These are phyloP conservation scores for Thermomyces lanuginosus DNA, from an alignment of 2,329 filamentous ascomycete genomes.

Conservation along the genomic window DNA sequence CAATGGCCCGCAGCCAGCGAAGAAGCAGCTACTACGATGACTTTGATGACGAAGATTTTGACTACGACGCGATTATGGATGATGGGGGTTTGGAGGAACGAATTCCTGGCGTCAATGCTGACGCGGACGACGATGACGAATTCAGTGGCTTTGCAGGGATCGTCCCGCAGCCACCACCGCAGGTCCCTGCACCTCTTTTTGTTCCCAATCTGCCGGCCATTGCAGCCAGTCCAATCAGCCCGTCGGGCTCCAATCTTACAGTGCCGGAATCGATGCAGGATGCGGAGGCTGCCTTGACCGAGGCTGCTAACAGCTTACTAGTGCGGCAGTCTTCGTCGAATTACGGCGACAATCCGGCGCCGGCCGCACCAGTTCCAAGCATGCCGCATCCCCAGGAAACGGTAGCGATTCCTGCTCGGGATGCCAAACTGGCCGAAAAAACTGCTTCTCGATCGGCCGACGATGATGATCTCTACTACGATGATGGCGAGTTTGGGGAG, in stretches of 20 bases:
- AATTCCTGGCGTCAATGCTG: slow-evolving; percentile 33
- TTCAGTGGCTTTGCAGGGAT: slow-evolving; percentile 15
- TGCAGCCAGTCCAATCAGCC: slow-evolving; percentile 17
- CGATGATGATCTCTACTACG: slow-evolving; percentile 32
- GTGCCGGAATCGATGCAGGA: too few species aligned
- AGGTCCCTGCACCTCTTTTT: slow-evolving; percentile 16
- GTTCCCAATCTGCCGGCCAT: slow-evolving; percentile 21
- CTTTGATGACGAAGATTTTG: slow-evolving; percentile 26
- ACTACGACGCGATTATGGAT: slow-evolving; percentile 29
- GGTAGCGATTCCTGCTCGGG: too few species aligned
- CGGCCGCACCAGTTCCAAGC: neutral
- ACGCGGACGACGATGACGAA: slow-evolving; percentile 25
- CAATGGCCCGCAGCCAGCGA: slow-evolving; percentile 14
- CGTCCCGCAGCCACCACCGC: too few species aligned
- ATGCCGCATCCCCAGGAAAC: too few species aligned
- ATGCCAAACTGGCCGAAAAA: too few species aligned
- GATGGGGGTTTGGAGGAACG: slow-evolving; percentile 30
- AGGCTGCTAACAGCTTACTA: too few species aligned
- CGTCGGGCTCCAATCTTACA: too few species aligned
- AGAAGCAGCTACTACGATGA: slow-evolving; percentile 22
- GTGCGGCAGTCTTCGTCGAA: slow-evolving; percentile 1
- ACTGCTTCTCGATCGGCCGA: slow-evolving; percentile 8
- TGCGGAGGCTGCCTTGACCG: too few species aligned
- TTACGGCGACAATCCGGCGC: slow-evolving; percentile 1
- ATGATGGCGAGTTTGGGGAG: slow-evolving; percentile 32